Percentiles rank a stretch among this genome's conserved stretches.
Evolutionary conservation across 345 rosid genomes (phyloP).

Genomic region (Lepidium africanum): DNA sequence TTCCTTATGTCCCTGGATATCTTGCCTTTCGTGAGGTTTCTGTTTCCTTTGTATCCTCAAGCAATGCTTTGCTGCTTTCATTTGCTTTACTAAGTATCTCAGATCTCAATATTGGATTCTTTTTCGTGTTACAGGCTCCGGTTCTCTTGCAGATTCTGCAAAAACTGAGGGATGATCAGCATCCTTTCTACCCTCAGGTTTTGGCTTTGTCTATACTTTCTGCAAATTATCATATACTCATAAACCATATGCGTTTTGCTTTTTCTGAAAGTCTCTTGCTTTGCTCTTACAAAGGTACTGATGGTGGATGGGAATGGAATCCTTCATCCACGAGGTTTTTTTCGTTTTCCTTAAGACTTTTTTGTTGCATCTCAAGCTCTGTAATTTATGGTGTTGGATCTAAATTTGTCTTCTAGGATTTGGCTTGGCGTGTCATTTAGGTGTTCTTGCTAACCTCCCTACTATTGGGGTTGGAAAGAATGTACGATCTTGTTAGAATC

Average conservation of each 20-base stretch:
- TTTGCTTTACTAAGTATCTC: not conserved
- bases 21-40: conserved; percentile 87
- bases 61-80: not conserved
- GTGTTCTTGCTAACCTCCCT: conserved; percentile 73
- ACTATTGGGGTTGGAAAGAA: conserved; percentile 83
- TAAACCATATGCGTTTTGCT: not conserved
- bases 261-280: conserved; percentile 4
- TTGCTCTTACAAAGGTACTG: conserved; percentile 47
- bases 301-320: conserved; percentile 93
- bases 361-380: not conserved
- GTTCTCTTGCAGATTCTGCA: conserved; percentile 54
- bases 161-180: conserved; percentile 42
- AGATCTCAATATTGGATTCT: not conserved
- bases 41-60: not conserved
- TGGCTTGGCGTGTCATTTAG: conserved; percentile 86
- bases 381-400: not conserved
- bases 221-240: not conserved
- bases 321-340: conserved; percentile 85
- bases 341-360: not conserved
- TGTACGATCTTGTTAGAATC: conserved; percentile 29
- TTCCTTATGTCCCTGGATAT: conserved; percentile 79
- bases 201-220: not conserved
- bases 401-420: conserved; percentile 44
- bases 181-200: conserved; percentile 74
- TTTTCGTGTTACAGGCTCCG: conserved; percentile 50